Evolutionary conservation across 2,329 filamentous ascomycete genomes (phyloP), one percentile per base, ranked within the genome.

Genomic region (Metarhizium album): DNA sequence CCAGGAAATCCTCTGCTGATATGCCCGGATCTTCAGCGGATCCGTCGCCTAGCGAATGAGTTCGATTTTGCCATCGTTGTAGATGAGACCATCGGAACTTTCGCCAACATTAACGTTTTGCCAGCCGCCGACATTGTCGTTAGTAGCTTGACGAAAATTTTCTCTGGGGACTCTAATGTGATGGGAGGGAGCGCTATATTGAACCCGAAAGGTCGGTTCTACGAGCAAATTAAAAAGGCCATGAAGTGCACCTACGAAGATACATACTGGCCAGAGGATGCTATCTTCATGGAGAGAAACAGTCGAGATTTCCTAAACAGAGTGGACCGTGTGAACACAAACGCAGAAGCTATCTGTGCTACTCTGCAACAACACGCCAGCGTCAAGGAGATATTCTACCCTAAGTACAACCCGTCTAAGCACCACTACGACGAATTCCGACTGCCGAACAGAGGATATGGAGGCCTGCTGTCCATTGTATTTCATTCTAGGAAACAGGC

Each of bases 151-250:
- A 97, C 93, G 46, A 98, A 98, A 67, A 86, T 97, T 49, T 98
- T 98, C 70, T 95, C 89, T 51, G 93, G 93, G 47, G 93, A 96
- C 68, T 93, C 88, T 66, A 97, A 98, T 66, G 93, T 98, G 58
- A 97, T 97, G 91, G 93, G 90, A 52, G 93, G 93, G 51, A 86
- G 84, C 56, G 70, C 76, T 45, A 79, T 84, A 49, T 64, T 84
- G 45, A 84, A 84, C 60, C 79, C 79, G 0, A 78, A 83, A 51
- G 74, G 83, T n/a, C 80, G 71, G 45, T 86, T 84, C 68, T 95
- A 95, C 65, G 50, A 65, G 2, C 59, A 69, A 0, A 68, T 98
- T n/a, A 91, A 89, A 63, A 63, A 72, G 4, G 74, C 75, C n/a
- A 79, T 87, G 64, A 68, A 70, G 4, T 64, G 67, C 8, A 79